phyloP scores from a whole-genome alignment of 2,329 filamentous ascomycete genomes.

The Colletotrichum kahawae region DNA sequence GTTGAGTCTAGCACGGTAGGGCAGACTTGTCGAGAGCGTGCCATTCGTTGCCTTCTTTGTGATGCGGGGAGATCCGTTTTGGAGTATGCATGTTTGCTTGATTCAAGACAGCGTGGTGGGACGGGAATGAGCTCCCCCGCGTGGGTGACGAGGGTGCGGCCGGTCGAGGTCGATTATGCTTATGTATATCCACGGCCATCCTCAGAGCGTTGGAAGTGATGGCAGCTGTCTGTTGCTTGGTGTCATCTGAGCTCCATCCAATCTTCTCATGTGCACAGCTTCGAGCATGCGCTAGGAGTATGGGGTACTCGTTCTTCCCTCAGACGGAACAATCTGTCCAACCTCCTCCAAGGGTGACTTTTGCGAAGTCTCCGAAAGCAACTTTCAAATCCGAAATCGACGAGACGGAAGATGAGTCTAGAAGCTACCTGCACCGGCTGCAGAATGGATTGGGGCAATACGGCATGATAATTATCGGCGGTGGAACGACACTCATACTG shows the following conservation, averaged over 20 bases:
- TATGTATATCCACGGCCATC: background rate
- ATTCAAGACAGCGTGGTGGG: background rate
- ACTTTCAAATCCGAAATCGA: background rate
- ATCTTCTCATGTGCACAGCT: background rate
- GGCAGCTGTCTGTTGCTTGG: background rate
- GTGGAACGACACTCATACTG: conserved; percentile 22
- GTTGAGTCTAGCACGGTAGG: background rate
- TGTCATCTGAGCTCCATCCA: background rate
- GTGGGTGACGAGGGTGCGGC: background rate
- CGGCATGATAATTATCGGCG: conserved; percentile 12
- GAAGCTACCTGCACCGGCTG: background rate
- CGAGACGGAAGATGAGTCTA: background rate
- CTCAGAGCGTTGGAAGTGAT: background rate
- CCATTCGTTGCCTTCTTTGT: background rate
- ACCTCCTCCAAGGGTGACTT: background rate
- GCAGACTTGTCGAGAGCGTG: background rate
- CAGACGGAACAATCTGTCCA: background rate
- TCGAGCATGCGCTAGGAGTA: background rate
- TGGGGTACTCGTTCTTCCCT: background rate
- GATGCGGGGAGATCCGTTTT: background rate
- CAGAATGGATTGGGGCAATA: conserved; percentile 1
- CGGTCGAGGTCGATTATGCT: background rate
- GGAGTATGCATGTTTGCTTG: background rate
- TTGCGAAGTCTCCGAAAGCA: background rate
- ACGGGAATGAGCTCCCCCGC: background rate